These are phyloP conservation scores for Phytomonas sp. DNA, from an alignment of 208 protist genomes.

Conservation along the genomic window DNA sequence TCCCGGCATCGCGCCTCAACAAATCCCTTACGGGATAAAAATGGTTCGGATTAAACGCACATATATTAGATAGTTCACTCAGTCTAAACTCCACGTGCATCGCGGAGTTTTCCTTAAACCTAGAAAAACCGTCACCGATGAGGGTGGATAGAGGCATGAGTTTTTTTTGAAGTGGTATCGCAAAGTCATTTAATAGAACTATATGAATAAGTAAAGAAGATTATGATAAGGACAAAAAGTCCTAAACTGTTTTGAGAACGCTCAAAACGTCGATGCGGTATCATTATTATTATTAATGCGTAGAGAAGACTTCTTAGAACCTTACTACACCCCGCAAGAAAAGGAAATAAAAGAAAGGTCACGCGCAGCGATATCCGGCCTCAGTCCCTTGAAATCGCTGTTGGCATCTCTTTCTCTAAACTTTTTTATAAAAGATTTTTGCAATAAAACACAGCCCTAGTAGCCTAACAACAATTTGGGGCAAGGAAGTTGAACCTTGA, in stretches of 20 bases:
- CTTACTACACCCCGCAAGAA: background rate
- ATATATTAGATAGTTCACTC: conserved; percentile 37
- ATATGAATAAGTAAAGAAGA: conserved; percentile 7
- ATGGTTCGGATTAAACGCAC: conserved; percentile 58
- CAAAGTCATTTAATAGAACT: conserved; percentile 5
- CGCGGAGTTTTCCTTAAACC: background rate
- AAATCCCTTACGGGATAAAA: conserved; percentile 77
- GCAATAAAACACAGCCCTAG: too few relatives aligned
- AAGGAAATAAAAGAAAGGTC: background rate
- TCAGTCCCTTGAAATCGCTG: background rate
- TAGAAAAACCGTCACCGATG: too few relatives aligned
- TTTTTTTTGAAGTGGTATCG: background rate
- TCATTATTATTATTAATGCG: background rate
- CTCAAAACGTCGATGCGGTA: background rate
- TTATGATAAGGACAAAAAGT: background rate
- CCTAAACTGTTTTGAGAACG: background rate
- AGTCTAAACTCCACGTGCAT: conserved; percentile 81
- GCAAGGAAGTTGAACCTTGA: too few relatives aligned
- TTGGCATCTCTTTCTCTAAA: too few relatives aligned
- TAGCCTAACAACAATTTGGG: too few relatives aligned
- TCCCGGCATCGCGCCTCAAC: background rate
- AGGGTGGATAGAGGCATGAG: too few relatives aligned
- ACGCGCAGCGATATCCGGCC: background rate
- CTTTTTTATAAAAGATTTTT: too few relatives aligned
- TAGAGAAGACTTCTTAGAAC: background rate